Conservation (phyloP, 2,329 filamentous ascomycete species). For the Tolypocladium capitatum region DNA sequence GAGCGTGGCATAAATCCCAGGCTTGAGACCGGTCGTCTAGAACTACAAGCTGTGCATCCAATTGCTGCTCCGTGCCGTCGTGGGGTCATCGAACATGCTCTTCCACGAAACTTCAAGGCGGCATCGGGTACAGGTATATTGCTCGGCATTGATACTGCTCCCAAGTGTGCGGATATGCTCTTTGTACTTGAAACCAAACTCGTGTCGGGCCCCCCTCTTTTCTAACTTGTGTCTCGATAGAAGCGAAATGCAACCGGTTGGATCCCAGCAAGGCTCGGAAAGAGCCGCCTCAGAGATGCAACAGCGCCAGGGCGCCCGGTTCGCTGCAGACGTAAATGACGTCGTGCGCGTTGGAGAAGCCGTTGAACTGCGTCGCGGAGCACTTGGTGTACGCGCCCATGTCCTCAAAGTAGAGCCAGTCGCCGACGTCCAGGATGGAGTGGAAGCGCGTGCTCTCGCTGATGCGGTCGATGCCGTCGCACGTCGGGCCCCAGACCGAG, state of each 20-base stretch:
- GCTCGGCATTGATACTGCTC: neutral
- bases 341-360: conserved; percentile 84
- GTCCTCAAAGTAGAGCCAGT: conserved; percentile 97
- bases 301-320: conserved; percentile 64
- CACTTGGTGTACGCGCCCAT: conserved; percentile 99
- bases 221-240: neutral
- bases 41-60: no score
- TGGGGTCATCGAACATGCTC: no score
- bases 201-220: neutral
- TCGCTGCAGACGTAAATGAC: conserved; percentile 94
- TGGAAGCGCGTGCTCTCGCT: conserved; percentile 65
- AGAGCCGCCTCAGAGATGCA: conserved; percentile 20
- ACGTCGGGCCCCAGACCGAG: conserved; percentile 96
- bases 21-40: no score
- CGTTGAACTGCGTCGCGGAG: conserved; percentile 95
- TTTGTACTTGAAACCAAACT: neutral
- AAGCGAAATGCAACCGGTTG: neutral
- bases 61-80: no score
- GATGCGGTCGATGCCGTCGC: conserved; percentile 95
- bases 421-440: conserved; percentile 73
- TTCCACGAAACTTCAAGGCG: no score
- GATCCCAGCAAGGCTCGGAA: neutral
- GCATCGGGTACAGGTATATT: neutral
- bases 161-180: neutral
- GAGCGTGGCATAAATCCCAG: no score